These are phyloP conservation scores for Mycena crocata DNA, from an alignment of 768 basidiomycete species.

Conservation along the genomic window DNA sequence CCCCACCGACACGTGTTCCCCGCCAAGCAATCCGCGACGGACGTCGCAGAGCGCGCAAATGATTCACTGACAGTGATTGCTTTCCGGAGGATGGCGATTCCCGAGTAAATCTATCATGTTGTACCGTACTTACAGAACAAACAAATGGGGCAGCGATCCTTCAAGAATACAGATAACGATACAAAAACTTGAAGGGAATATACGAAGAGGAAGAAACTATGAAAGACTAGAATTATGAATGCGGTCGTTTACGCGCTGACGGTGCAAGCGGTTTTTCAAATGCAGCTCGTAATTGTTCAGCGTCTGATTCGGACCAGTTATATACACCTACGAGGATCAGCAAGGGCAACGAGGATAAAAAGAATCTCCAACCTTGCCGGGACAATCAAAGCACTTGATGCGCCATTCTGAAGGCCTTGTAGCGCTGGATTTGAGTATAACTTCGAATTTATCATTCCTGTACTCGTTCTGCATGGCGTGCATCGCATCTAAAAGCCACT, in stretches of 20 bases:
- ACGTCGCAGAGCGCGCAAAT: no score
- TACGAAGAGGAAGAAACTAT: not conserved
- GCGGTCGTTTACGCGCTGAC: slow-evolving; percentile 77
- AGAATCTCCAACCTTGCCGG: slow-evolving; percentile 79
- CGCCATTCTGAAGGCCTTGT: slow-evolving; percentile 85
- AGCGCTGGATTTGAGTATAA: slow-evolving; percentile 69
- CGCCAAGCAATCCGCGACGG: no score
- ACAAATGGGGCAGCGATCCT: not conserved
- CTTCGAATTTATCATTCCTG: slow-evolving; percentile 86
- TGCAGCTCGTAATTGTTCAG: slow-evolving; percentile 94
- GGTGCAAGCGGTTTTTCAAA: slow-evolving; percentile 86
- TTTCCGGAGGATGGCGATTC: no score
- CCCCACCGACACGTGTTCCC: no score
- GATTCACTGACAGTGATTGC: no score
- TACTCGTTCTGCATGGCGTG: slow-evolving; percentile 76
- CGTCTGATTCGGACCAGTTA: slow-evolving; percentile 89
- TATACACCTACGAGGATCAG: slow-evolving; percentile 73
- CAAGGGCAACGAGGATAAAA: slow-evolving; percentile 1
- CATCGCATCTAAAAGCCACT: slow-evolving; percentile 80
- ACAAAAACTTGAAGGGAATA: not conserved
- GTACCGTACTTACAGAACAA: no score
- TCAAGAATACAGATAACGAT: slow-evolving; percentile 27
- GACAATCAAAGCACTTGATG: slow-evolving; percentile 91
- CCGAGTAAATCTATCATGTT: no score
- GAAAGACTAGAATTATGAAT: slow-evolving; percentile 35